phyloP scores from a whole-genome alignment of 2,329 filamentous ascomycete genomes.

The Dryadomyces quercivorus region DNA sequence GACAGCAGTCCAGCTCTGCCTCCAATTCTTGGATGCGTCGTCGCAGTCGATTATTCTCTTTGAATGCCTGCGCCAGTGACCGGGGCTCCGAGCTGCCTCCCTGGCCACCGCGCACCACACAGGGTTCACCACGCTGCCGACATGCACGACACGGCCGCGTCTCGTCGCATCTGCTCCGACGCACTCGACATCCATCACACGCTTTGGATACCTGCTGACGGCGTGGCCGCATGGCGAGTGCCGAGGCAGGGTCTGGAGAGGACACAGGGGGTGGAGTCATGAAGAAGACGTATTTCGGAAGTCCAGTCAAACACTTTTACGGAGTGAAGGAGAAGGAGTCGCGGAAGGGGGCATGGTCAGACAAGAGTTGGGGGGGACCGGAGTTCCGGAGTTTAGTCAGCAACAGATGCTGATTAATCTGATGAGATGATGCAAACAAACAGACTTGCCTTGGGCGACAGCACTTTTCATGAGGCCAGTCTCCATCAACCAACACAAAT shows the following conservation, averaged over 20 bases:
- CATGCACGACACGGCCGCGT: conserved; percentile 4
- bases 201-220: conserved; percentile 6
- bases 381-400: neutral
- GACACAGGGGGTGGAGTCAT: neutral
- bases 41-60: conserved; percentile 3
- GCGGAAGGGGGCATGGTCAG: neutral
- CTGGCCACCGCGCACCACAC: neutral
- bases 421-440: too few relatives aligned
- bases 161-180: conserved; percentile 5
- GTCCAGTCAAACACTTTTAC: too few relatives aligned
- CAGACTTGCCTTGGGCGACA: too few relatives aligned
- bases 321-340: neutral
- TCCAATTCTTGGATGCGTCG: conserved; percentile 3
- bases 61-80: conserved; percentile 5
- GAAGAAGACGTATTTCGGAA: too few relatives aligned
- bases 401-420: neutral
- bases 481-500: neutral
- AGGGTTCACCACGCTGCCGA: neutral
- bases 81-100: neutral
- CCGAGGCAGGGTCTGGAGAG: neutral
- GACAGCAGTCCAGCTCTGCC: neutral
- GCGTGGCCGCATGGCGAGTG: neutral
- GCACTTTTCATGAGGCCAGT: too few relatives aligned
- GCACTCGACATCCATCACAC: conserved; percentile 6
- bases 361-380: neutral